Evolutionary conservation across 805 yeast species (phyloP).

Genomic region (Zygotorulaspora danielsina): DNA sequence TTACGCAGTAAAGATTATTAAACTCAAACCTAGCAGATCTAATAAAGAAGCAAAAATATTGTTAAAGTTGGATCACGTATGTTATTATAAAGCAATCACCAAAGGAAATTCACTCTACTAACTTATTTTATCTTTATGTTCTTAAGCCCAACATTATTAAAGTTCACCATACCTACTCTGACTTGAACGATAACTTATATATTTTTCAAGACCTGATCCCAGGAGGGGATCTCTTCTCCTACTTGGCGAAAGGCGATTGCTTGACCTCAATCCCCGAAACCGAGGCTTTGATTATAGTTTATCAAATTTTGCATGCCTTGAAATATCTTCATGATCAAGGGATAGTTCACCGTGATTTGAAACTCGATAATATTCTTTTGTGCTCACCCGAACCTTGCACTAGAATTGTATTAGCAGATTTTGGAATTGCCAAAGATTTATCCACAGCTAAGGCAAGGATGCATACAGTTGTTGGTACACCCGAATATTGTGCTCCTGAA

Average conservation of each 20-base stretch:
- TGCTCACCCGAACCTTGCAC: conserved; percentile 51
- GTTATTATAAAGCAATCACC: conserved; percentile 15
- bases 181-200: conserved; percentile 33
- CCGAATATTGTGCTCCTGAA: conserved; percentile 72
- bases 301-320: conserved; percentile 54
- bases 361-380: conserved; percentile 59
- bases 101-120: neutral
- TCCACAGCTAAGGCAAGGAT: conserved; percentile 37
- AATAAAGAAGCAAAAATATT: conserved; percentile 45
- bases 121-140: conserved; percentile 7
- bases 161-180: conserved; percentile 37
- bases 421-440: conserved; percentile 50
- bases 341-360: conserved; percentile 63
- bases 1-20: conserved; percentile 50
- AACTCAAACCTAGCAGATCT: conserved; percentile 27
- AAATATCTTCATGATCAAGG: conserved; percentile 49
- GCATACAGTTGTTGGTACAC: conserved; percentile 56
- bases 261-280: conserved; percentile 47
- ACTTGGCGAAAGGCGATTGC: conserved; percentile 41
- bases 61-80: conserved; percentile 39
- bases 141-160: conserved; percentile 47
- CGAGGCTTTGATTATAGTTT: conserved; percentile 50
- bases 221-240: conserved; percentile 60
- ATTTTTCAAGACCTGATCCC: conserved; percentile 48
- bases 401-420: conserved; percentile 59